A percentile compares a stretch with the other conserved stretches of the same genome.
Conservation (phyloP, 345 rosid genomes). For the Sisymbrium altissimum region DNA sequence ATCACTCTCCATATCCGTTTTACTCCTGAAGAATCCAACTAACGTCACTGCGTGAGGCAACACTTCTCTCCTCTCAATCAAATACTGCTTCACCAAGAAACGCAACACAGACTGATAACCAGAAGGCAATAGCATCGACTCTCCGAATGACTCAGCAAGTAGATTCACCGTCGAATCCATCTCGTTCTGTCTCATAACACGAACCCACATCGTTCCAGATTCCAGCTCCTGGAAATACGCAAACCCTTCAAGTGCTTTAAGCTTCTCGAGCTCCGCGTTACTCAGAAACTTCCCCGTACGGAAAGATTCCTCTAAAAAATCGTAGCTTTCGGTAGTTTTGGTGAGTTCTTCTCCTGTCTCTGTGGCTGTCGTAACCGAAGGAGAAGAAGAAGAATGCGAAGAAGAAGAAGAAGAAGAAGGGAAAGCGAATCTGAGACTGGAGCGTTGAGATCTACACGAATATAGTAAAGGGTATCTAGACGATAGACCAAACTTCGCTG, state of each 20-base stretch:
- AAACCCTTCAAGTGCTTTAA: conserved; percentile 60
- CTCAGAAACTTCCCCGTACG: conserved; percentile 53
- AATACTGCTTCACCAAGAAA: conserved; percentile 79
- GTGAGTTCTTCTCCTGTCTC: conserved; percentile 31
- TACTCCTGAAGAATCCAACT: conserved; percentile 57
- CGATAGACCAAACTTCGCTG: conserved; percentile 11
- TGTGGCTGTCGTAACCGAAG: conserved; percentile 38
- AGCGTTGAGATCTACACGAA: conserved; percentile 32
- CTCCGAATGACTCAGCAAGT: conserved; percentile 78
- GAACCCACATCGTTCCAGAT: conserved; percentile 62
- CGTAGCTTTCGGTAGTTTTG: conserved; percentile 29
- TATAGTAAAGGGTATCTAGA: conserved; percentile 33
- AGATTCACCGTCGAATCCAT: conserved; percentile 65
- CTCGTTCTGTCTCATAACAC: conserved; percentile 73
- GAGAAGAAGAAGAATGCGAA: conserved; percentile 37
- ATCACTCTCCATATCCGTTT: conserved; percentile 7
- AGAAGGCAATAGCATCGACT: conserved; percentile 68
- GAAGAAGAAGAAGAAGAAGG: conserved; percentile 38
- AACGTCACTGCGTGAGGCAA: conserved; percentile 86
- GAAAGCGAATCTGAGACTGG: conserved; percentile 37
- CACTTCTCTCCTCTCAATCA: conserved; percentile 64
- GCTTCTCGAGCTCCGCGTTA: conserved; percentile 70
- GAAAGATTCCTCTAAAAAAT: conserved; percentile 58
- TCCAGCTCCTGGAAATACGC: conserved; percentile 47
- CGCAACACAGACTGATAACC: conserved; percentile 61